Evolutionary conservation across 768 basidiomycete species (phyloP).

Genomic region (Mycena leptocephala): DNA sequence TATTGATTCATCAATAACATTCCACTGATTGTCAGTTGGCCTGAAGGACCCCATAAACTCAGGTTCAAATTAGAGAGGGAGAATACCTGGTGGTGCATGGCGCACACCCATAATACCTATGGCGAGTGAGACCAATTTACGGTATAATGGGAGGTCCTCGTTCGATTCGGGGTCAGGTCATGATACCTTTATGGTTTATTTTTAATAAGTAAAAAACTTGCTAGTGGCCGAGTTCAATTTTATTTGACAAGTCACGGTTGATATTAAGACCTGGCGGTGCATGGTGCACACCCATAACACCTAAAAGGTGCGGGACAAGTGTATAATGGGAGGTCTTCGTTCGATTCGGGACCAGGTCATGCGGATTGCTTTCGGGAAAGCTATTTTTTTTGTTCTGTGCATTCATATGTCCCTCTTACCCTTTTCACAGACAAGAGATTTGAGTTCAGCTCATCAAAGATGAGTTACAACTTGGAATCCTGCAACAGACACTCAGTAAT

Average conservation of each 20-base stretch:
- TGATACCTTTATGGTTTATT: neutral
- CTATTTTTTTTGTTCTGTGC: too few relatives aligned
- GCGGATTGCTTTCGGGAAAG: too few relatives aligned
- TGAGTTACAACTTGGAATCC: neutral
- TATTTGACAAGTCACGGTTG: neutral
- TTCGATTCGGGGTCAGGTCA: constrained; percentile 7
- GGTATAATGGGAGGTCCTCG: neutral
- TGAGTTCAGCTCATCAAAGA: too few relatives aligned
- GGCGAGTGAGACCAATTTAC: too few relatives aligned
- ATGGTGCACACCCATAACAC: constrained; percentile 4
- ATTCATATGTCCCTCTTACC: too few relatives aligned
- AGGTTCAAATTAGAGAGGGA: neutral
- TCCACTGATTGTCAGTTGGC: too few relatives aligned
- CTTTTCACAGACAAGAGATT: too few relatives aligned
- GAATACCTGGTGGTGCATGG: neutral
- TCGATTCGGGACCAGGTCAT: too few relatives aligned
- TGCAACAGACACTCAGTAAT: neutral
- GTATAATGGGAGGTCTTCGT: neutral
- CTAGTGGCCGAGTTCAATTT: too few relatives aligned
- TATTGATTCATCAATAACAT: too few relatives aligned
- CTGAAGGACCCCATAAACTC: neutral
- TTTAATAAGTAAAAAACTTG: neutral
- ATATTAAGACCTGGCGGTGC: neutral
- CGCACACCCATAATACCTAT: neutral
- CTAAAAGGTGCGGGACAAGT: too few relatives aligned